Percentiles rank a stretch among this genome's conserved stretches.
These are phyloP conservation scores for Xylariaceae sp. DNA, from an alignment of 2,329 filamentous ascomycete species.

Conservation along the genomic window DNA sequence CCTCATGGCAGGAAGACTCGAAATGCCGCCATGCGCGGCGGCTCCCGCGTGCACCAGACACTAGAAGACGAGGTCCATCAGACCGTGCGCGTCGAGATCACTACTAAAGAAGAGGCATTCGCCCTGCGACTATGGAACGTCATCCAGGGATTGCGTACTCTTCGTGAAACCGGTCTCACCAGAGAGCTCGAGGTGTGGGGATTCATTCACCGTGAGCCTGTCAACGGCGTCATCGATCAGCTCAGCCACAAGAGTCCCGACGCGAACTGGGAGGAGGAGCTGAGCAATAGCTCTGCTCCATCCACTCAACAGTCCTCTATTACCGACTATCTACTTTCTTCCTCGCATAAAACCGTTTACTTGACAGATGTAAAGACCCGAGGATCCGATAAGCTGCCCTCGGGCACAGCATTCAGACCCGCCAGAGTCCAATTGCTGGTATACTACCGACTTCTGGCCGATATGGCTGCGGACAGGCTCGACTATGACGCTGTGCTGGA, in stretches of 20 bases:
- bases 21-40: slow-evolving; percentile 80
- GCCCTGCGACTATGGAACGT: slow-evolving; percentile 86
- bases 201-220: slow-evolving; percentile 71
- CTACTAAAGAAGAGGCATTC: slow-evolving; percentile 75
- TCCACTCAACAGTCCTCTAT: slow-evolving; percentile 36
- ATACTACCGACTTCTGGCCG: slow-evolving; percentile 79
- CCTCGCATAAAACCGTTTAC: slow-evolving; percentile 49
- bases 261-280: slow-evolving; percentile 60
- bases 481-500: slow-evolving; percentile 65
- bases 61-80: slow-evolving; percentile 84
- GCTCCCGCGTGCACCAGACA: slow-evolving; percentile 72
- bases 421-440: slow-evolving; percentile 85
- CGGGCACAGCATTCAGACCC: slow-evolving; percentile 63
- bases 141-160: slow-evolving; percentile 74
- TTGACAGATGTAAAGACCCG: slow-evolving; percentile 88
- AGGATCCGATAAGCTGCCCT: slow-evolving; percentile 58
- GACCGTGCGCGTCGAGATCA: slow-evolving; percentile 67
- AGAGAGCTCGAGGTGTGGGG: slow-evolving; percentile 85
- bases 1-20: slow-evolving; percentile 67
- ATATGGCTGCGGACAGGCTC: slow-evolving; percentile 67
- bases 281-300: slow-evolving; percentile 36
- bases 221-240: slow-evolving; percentile 88
- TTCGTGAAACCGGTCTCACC: slow-evolving; percentile 67
- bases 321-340: slow-evolving; percentile 37
- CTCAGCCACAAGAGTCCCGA: slow-evolving; percentile 76